phyloP scores from a whole-genome alignment of 371 early-diverging fungal genomes.

The Mortierella sp. region DNA sequence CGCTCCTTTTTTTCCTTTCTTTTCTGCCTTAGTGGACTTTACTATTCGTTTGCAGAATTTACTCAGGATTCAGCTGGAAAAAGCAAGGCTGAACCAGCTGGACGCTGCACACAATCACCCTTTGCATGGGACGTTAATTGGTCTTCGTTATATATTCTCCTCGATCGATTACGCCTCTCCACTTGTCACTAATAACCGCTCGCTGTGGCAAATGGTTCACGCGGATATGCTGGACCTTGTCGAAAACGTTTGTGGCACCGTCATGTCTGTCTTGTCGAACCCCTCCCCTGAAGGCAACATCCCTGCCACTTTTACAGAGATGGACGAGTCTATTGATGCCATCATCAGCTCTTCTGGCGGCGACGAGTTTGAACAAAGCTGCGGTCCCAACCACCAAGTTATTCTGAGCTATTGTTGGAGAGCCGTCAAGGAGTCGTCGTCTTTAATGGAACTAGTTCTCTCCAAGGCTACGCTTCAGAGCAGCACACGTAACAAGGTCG shows the following conservation, averaged over 20 bases:
- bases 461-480: slow-evolving; percentile 43
- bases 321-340: slow-evolving; percentile 75
- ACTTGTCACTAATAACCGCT: slow-evolving; percentile 47
- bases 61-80: slow-evolving; percentile 62
- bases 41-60: slow-evolving; percentile 62
- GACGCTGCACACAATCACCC: slow-evolving; percentile 78
- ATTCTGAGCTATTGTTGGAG: slow-evolving; percentile 93
- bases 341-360: slow-evolving; percentile 57
- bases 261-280: slow-evolving; percentile 76
- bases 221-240: slow-evolving; percentile 59
- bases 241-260: slow-evolving; percentile 64
- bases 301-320: slow-evolving; percentile 76
- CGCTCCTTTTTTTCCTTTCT: background rate
- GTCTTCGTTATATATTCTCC: slow-evolving; percentile 72
- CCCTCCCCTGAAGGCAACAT: slow-evolving; percentile 88
- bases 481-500: slow-evolving; percentile 19
- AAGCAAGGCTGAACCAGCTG: slow-evolving; percentile 69
- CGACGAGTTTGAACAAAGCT: slow-evolving; percentile 53
- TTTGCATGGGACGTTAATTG: slow-evolving; percentile 79
- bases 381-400: slow-evolving; percentile 82
- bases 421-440: slow-evolving; percentile 88
- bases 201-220: slow-evolving; percentile 60
- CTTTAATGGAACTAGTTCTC: slow-evolving; percentile 54
- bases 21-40: slow-evolving; percentile 50
- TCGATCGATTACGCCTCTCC: slow-evolving; percentile 62